Conservation (phyloP, 805 yeast species). For the Pichia californica region DNA sequence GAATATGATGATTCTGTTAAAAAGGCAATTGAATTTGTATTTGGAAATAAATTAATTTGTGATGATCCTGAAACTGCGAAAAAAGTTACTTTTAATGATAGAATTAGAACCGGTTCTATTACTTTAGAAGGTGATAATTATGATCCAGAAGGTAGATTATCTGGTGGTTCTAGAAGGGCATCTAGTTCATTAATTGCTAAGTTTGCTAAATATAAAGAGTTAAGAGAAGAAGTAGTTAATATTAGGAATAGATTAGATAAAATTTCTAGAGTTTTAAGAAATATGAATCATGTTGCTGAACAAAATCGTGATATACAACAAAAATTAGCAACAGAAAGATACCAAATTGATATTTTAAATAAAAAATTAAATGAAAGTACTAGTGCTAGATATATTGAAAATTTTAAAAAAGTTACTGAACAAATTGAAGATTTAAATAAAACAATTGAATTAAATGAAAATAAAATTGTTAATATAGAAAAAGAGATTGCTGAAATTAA, state of each 20-base stretch:
- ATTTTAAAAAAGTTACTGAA: constrained; percentile 14
- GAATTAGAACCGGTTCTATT: constrained; percentile 72
- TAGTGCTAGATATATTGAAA: constrained; percentile 48
- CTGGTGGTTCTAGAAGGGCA: constrained; percentile 83
- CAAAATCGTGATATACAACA: constrained; percentile 53
- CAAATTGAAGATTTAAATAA: constrained; percentile 35
- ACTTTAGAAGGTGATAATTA: constrained; percentile 91
- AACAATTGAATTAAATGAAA: constrained; percentile 40
- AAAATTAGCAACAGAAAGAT: constrained; percentile 48
- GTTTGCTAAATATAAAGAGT: constrained; percentile 50
- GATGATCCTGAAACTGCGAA: constrained; percentile 84
- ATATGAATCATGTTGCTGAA: constrained; percentile 38
- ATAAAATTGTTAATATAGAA: constrained; percentile 33
- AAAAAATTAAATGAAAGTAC: constrained; percentile 51
- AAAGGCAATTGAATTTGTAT: constrained; percentile 85
- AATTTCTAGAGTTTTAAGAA: constrained; percentile 35
- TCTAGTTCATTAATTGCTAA: constrained; percentile 52
- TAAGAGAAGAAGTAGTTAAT: constrained; percentile 37
- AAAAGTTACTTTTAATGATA: constrained; percentile 78
- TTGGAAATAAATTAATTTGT: constrained; percentile 87
- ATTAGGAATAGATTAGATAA: constrained; percentile 35
- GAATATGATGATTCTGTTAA: constrained; percentile 64
- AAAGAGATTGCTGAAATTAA: constrained; percentile 50
- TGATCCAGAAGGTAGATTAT: constrained; percentile 92
- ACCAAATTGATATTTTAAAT: constrained; percentile 50